Conservation (phyloP, 805 yeast genomes). For the Komagataella phaffii region DNA sequence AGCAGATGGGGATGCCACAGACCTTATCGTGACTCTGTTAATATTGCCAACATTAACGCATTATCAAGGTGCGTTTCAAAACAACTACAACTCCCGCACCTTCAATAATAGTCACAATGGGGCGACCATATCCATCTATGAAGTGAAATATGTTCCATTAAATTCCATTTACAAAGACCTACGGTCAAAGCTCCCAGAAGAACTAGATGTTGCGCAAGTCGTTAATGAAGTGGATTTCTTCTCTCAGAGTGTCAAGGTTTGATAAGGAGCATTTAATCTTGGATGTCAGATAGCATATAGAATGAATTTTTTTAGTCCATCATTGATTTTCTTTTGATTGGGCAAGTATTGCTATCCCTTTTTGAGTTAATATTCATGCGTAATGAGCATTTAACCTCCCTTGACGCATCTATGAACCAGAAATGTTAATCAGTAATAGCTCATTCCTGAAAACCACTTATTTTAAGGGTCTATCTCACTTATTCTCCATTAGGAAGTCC, state of each 20-base stretch:
- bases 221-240: background rate
- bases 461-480: background rate
- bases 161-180: background rate
- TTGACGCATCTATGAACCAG: background rate
- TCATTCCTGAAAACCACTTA: background rate
- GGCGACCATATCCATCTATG: conserved; percentile 49
- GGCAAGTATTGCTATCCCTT: background rate
- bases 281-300: background rate
- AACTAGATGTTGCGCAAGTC: background rate
- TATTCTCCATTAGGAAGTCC: background rate
- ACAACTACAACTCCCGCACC: conserved; percentile 61
- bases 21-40: conserved; percentile 41
- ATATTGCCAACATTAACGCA: conserved; percentile 55
- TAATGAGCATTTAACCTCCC: background rate
- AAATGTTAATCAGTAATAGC: too few species aligned
- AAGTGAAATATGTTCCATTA: conserved; percentile 24
- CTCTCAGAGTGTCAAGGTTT: background rate
- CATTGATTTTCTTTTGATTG: background rate
- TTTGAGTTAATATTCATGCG: background rate
- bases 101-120: conserved; percentile 76
- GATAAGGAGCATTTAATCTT: background rate
- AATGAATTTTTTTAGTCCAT: background rate
- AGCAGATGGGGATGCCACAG: conserved; percentile 20
- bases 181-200: background rate
- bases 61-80: conserved; percentile 53